Percentiles rank a stretch among this genome's conserved stretches.
phyloP scores from a whole-genome alignment of 2,329 filamentous ascomycete genomes.

The Xylariaceae sp. region DNA sequence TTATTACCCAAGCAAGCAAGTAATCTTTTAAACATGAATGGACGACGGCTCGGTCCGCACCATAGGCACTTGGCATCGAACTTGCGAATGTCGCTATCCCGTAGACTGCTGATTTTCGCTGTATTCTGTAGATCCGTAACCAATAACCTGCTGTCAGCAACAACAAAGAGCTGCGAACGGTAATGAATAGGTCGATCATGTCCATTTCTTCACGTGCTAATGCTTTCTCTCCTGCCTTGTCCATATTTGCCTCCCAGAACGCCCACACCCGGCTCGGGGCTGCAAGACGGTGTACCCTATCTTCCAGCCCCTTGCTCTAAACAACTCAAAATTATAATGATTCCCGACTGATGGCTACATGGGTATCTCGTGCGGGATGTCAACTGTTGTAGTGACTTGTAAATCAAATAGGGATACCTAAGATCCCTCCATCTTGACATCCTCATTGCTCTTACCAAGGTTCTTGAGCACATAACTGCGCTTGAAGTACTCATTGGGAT shows the following conservation, averaged over 20 bases:
- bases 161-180: background rate
- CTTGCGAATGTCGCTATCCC: background rate
- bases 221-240: background rate
- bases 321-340: background rate
- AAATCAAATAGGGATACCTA: background rate
- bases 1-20: no score
- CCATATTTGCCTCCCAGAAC: background rate
- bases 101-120: background rate
- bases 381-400: background rate
- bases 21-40: no score
- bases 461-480: constrained; percentile 86
- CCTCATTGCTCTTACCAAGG: constrained; percentile 51
- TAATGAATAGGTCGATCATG: background rate
- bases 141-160: background rate
- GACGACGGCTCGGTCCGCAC: no score
- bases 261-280: background rate
- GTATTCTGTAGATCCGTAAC: background rate
- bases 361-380: background rate
- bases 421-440: constrained; percentile 54
- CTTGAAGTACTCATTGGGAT: constrained; percentile 98
- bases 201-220: constrained; percentile 2
- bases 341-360: background rate
- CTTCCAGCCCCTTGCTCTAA: background rate
- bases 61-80: no score
- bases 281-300: background rate